phyloP scores from a whole-genome alignment of 1,139 yeast species.

The Geotrichum bryndzae region DNA sequence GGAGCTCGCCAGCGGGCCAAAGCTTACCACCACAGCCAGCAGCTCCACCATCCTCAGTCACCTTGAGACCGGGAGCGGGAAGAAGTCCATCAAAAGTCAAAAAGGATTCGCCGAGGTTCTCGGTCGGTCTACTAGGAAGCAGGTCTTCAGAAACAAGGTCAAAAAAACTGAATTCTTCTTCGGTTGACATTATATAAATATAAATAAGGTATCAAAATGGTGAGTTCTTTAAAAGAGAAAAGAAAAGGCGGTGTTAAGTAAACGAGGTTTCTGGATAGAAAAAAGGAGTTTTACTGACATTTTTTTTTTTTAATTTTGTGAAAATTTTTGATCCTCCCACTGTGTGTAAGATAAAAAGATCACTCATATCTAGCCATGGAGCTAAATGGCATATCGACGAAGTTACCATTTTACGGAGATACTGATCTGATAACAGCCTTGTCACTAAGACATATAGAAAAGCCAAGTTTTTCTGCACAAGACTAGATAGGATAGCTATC shows the following conservation, averaged over 20 bases:
- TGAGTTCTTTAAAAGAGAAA: neutral
- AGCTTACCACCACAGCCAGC: conserved; percentile 56
- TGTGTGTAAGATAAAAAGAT: neutral
- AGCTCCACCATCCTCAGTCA: conserved; percentile 51
- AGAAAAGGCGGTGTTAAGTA: neutral
- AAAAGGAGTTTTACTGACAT: too few species aligned
- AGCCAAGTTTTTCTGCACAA: neutral
- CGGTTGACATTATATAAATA: neutral
- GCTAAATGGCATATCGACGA: neutral
- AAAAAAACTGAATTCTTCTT: conserved; percentile 5
- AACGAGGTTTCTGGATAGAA: neutral
- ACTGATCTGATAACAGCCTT: neutral
- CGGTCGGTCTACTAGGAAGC: conserved; percentile 34
- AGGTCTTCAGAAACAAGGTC: conserved; percentile 24
- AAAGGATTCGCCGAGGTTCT: conserved; percentile 40
- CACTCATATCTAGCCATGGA: neutral
- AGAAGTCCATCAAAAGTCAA: conserved; percentile 42
- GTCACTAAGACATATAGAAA: neutral
- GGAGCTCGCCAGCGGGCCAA: conserved; percentile 54
- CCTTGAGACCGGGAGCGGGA: conserved; percentile 36
- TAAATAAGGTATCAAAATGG: neutral
- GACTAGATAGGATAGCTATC: neutral
- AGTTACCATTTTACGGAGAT: neutral
- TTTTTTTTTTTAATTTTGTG: neutral
- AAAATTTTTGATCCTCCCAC: neutral